Evolutionary conservation across 1,284 basidiomycete genomes (phyloP), one percentile per base, ranked within the genome.

Genomic region (Psilocybe mexicana): DNA sequence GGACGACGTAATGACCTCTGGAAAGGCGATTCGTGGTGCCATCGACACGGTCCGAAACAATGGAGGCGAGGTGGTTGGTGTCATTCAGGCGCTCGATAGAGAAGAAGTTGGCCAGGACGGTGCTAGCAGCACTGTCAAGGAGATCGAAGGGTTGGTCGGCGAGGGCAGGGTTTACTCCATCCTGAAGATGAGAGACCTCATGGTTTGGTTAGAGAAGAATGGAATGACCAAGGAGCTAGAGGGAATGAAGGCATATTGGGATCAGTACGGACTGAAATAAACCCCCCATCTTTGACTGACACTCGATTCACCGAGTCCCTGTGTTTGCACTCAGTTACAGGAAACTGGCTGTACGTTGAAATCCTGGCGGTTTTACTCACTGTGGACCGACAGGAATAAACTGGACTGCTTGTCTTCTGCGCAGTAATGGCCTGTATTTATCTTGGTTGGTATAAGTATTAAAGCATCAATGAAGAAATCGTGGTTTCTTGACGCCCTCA

Each of bases 1-100:
- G 42, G 96, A 99, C 79, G 96, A 99, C 66, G 97, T 99, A 50
- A 95, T 98, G 79, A 98, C 97, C 0, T 88, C 93, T 10, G 96
- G 96, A 11, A 96, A 90, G n/a, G 95, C 94, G 0, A 88, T 96
- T 42, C 84, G 94, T 18, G 82, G 86, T 52, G 89, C 93, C 1
- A 90, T 96, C 57, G 84, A 87, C 47, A 84, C 87, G 18, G 87
- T 97, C 40, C 72, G 73, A 48, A 71, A 75, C 38, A 79, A 85
- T 53, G 93, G 87, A 14, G 90, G 93, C 0, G 77, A 89, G 58
- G 86, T 98, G 18, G 91, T 94, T 0, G 96, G 96, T 4, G 92
- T 98, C n/a, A 84, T 97, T 12, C 88, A 96, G 70, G 84, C 91
- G 52, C 80, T 99, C 8, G 94, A 99, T 70, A 79, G 96, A 6